Evolutionary conservation across 768 basidiomycete genomes (phyloP), one percentile per base, ranked within the genome.

Genomic region (Boletellus ananiceps): DNA sequence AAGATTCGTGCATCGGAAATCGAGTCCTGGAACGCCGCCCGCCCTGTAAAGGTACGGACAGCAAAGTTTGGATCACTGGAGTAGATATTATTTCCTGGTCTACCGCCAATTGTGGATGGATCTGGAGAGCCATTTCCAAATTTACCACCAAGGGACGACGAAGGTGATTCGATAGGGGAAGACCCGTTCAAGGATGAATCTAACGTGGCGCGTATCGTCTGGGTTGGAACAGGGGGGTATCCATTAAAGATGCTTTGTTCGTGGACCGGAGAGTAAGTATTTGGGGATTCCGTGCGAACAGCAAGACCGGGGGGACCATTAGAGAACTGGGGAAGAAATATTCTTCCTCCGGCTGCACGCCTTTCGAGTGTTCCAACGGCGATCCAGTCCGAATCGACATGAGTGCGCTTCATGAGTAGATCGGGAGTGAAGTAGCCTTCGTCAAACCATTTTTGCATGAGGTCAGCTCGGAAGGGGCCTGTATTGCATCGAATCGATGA

Each of bases 361-460:
- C 73, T 72, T 54, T 76, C 71, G 45, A 88, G 71, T 41, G 78
- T 79, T 46, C 76, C 79, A 8, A 90, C 80, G 41, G 83, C 71
- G 44, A 72, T 77, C 85, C 85, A 91, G 12, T 83, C 78, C 12
- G 61, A 58, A 62, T 91, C 88, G 44, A 86, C 55, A 53, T 79
- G 75, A n/a, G 79, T 81, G 40, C 93, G 82, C 63, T 86, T 90
- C 81, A 94, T 85, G 31, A 88, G 81, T 21, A 97, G 76, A 54
- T 90, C 84, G 23, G 83, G 72, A 8, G 81, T 73, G 61, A 97
- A 97, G 69, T 94, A 97, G 14, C 89, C 88, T 59, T 87, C 88
- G 44, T 90, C 83, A 63, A 83, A 85, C 93, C 93, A 96, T 61
- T 89, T 89, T 71, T 95, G 93, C 93, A 97, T 95, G 47, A 87